Evolutionary conservation across 768 basidiomycete genomes (phyloP), one percentile per base, ranked within the genome.

Genomic region (Phanerochaete carnosa): DNA sequence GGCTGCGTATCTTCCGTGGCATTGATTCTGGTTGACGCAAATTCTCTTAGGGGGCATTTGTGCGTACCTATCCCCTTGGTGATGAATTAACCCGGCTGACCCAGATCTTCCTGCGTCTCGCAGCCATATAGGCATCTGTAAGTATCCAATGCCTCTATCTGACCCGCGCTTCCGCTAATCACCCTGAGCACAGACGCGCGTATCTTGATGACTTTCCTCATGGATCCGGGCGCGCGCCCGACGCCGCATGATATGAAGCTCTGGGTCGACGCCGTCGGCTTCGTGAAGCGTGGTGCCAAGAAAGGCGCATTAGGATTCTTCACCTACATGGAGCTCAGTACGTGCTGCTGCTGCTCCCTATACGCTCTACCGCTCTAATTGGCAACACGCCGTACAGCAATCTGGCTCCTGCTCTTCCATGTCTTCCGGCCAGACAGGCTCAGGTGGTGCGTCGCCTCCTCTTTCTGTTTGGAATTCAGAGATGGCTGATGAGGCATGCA

Each of bases 111-210:
- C 6, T 51, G 26, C 45, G 26, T 3, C 25, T 30, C 33, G 11
- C 39, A 80, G 79, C 73, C 83, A 84, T 64, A 83, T 85, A 33
- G 82, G 83, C 33, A 81, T 83, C 25, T 82, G 79, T 80, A 68
- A 50, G 76, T 64, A 39, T n/a, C 39, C 50, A n/a, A n/a, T 16
- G 35, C 23, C n/a, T 49, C 23, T 37, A 2, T 12, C 2, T 19
- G 23, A 1, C 25, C 33, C 23, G 43, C 54, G 32, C 25, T 50
- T 54, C 16, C 54, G 26, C 30, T 52, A n/a, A 32, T 23, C 54
- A 23, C 35, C 1, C 29, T 29, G n/a, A n/a, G 13, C 0, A 12
- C 52, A 79, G 77, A 82, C 61, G 80, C 77, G 9, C 79, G 81
- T 25, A 80, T 82, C 25, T 76, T 83, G 13, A 70, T 82, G 9